A percentile compares a stretch with the other conserved stretches of the same genome.
phyloP scores from a whole-genome alignment of 805 yeast genomes.

The Suhomyces prunicola region DNA sequence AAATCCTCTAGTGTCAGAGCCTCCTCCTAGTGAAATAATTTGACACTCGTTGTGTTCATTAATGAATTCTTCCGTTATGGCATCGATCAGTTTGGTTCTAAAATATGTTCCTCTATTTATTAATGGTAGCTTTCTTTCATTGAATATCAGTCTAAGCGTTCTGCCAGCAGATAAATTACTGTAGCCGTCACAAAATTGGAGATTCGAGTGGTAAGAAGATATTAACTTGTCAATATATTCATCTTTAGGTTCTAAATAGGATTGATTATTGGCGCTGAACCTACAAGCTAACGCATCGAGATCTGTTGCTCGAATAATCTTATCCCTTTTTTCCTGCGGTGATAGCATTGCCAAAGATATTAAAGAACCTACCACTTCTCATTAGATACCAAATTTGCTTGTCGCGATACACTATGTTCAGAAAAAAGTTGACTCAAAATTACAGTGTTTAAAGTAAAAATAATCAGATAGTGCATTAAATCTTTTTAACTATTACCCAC shows the following conservation, averaged over 20 bases:
- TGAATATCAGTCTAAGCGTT: constrained; percentile 36
- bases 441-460: background rate
- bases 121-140: constrained; percentile 53
- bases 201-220: constrained; percentile 32
- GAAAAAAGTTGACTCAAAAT: background rate
- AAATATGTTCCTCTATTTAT: constrained; percentile 71
- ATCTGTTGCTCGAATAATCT: constrained; percentile 57
- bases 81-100: constrained; percentile 53
- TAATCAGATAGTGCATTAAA: constrained; percentile 2
- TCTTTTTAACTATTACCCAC: constrained; percentile 53
- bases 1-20: constrained; percentile 73
- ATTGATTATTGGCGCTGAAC: constrained; percentile 45
- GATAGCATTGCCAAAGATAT: constrained; percentile 22
- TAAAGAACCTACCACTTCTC: background rate
- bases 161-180: constrained; percentile 39
- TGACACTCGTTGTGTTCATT: constrained; percentile 35
- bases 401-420: background rate
- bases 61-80: constrained; percentile 42
- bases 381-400: background rate
- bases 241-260: constrained; percentile 45
- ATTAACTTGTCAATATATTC: constrained; percentile 31
- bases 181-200: constrained; percentile 40
- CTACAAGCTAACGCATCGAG: constrained; percentile 70
- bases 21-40: constrained; percentile 74
- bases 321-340: constrained; percentile 37